Base-by-base conservation (phyloP, 495 filamentous ascomycete species). In the Melanomma pulvis-pyrius region DNA sequence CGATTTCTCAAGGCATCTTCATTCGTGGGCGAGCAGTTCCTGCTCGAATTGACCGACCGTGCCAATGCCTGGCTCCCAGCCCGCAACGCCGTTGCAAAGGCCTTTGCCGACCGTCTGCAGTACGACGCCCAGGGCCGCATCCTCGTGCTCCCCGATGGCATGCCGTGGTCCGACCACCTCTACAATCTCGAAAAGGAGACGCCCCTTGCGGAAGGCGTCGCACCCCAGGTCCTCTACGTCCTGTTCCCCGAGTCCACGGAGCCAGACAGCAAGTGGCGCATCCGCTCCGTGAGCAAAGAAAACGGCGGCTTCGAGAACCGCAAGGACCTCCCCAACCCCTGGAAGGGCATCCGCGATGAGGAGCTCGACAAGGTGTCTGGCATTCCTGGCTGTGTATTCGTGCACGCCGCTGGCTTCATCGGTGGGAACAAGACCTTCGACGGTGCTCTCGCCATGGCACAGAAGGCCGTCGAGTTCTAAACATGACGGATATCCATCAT, bases 131-230 rank as follows among this genome's bases (percentile, higher is more conserved):
- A 86, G 62, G 94, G 93, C 44, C 85, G 89, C 41, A 87, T 98
- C 54, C 79, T 98, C 71, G 87, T 97, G 6, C 80, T 98, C 22
- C 83, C 88, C 13, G 75, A 74, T 58, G 84, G 88, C 41, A 84
- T 91, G 59, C 96, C 94, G 11, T 98, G 94, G 94, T 92, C 93
- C 74, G 93, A 97, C 72, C 94, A 98, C 71, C 82, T 98, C 17
- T 97, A 96, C 78, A 87, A 84, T 41, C 84, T 98, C 26, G 96
- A 98, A 79, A 82, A 83, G 19, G 79, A 81, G 24, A 74, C 72
- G 2, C 74, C 73, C 2, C 76, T 76, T 61, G 69, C 76, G 12
- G 75, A 77, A 0, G 80, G 82, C 32, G 78, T 87, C 9, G 49
- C 51, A 4, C 54, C 63, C 57, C 83, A 83, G 72, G 85, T 91